These are phyloP conservation scores for Niveomyces coronatus DNA, from an alignment of 2,329 filamentous ascomycete species.

Conservation along the genomic window DNA sequence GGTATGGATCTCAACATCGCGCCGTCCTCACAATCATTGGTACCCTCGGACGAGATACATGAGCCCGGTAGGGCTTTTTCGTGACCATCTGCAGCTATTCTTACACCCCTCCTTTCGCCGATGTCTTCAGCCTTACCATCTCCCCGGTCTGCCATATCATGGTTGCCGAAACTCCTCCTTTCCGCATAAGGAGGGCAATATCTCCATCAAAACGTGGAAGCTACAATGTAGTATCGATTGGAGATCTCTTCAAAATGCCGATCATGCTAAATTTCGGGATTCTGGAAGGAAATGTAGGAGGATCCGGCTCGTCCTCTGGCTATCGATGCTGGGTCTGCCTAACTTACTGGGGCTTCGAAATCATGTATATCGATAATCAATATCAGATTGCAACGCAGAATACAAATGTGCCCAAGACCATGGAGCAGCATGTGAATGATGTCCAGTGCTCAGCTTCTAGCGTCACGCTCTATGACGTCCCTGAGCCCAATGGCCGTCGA, in stretches of 20 bases:
- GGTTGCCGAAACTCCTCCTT: slow-evolving; percentile 29
- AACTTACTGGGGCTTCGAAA: no score
- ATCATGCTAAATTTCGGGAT: slow-evolving; percentile 14
- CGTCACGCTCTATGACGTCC: no score
- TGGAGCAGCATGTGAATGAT: no score
- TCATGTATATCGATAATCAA: no score
- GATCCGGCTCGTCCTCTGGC: no score
- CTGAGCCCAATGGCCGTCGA: no score
- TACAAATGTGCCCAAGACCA: no score
- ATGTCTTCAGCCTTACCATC: slow-evolving; percentile 33
- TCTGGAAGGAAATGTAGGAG: no score
- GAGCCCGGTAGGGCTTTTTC: slow-evolving; percentile 12
- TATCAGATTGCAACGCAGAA: no score
- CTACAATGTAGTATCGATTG: slow-evolving; percentile 12
- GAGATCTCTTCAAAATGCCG: slow-evolving; percentile 14
- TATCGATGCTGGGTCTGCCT: no score
- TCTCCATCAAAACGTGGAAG: slow-evolving; percentile 13
- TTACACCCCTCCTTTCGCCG: slow-evolving; percentile 29
- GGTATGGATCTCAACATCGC: slow-evolving; percentile 29
- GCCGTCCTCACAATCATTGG: slow-evolving; percentile 29
- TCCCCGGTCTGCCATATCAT: slow-evolving; percentile 27
- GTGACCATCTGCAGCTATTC: slow-evolving; percentile 26
- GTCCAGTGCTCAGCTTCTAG: no score
- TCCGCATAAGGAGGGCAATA: slow-evolving; percentile 16
- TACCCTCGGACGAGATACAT: slow-evolving; percentile 18